A percentile compares a stretch with the other conserved stretches of the same genome.
phyloP scores from a whole-genome alignment of 139 green algal species.

The Limnomonas spitsbergensis region DNA sequence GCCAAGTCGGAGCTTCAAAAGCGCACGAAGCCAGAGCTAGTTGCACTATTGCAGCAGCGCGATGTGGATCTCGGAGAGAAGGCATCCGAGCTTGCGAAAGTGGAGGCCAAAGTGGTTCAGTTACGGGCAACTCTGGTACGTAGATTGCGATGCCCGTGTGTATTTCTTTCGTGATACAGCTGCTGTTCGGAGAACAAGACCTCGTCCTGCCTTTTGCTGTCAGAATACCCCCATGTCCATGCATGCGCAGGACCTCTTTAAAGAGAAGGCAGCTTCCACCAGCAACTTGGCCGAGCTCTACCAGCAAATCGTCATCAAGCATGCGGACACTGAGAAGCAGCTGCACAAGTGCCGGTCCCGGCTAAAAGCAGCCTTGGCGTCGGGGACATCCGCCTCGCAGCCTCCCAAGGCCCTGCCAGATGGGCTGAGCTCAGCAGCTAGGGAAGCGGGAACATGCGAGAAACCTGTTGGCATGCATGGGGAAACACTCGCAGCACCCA shows the following conservation, averaged over 20 bases:
- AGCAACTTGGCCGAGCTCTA: conserved; percentile 1
- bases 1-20: not conserved
- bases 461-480: too few species aligned
- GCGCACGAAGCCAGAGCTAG: not conserved
- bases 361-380: not conserved
- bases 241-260: conserved; percentile 4
- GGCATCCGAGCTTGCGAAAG: not conserved
- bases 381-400: too few species aligned
- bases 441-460: not conserved
- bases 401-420: not conserved
- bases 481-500: not conserved
- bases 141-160: not conserved
- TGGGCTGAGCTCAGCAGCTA: not conserved
- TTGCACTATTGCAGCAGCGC: not conserved
- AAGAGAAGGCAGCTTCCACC: conserved; percentile 1
- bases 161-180: not conserved
- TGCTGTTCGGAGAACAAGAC: not conserved
- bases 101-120: not conserved
- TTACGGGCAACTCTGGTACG: not conserved
- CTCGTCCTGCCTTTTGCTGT: not conserved
- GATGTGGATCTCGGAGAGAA: conserved; percentile 1
- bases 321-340: conserved; percentile 9
- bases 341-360: not conserved
- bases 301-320: not conserved
- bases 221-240: too few species aligned